These are phyloP conservation scores for Heracleum sosnowskyi DNA, from an alignment of 129 eudicot genomes.

Conservation along the genomic window DNA sequence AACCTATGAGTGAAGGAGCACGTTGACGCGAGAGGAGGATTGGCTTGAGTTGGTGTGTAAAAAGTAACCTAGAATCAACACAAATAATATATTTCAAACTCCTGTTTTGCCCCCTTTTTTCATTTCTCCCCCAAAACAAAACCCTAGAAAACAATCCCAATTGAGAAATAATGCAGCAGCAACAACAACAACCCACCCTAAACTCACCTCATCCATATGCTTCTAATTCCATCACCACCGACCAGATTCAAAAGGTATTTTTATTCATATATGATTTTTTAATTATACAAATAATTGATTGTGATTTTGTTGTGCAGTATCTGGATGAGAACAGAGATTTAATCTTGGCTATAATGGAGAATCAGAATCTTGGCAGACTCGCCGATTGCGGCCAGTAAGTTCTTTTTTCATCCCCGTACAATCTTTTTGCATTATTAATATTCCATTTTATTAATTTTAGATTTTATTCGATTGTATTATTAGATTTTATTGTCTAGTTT, in stretches of 20 bases:
- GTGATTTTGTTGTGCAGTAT: conserved; percentile 39
- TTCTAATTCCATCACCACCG: conserved; percentile 52
- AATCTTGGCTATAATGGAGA: conserved; percentile 84
- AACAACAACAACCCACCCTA: conserved; percentile 26
- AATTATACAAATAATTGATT: neutral
- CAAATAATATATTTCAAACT: too few relatives aligned
- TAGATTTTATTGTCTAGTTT: too few relatives aligned
- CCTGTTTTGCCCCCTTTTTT: neutral
- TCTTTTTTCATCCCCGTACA: neutral
- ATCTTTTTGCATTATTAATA: neutral
- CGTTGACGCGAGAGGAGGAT: too few relatives aligned
- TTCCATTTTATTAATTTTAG: neutral
- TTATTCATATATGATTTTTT: neutral
- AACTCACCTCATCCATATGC: conserved; percentile 29
- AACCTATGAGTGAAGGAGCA: too few relatives aligned
- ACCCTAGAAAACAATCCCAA: neutral
- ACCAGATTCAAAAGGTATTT: conserved; percentile 74
- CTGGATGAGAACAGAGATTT: conserved; percentile 81
- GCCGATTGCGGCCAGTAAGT: conserved; percentile 91
- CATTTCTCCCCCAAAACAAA: neutral
- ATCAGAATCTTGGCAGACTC: conserved; percentile 72
- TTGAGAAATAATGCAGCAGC: conserved; percentile 43
- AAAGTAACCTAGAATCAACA: too few relatives aligned
- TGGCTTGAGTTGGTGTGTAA: too few relatives aligned
- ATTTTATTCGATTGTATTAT: neutral